Base-by-base conservation (phyloP, 148 eudicot species). In the Arbutus unedo region DNA sequence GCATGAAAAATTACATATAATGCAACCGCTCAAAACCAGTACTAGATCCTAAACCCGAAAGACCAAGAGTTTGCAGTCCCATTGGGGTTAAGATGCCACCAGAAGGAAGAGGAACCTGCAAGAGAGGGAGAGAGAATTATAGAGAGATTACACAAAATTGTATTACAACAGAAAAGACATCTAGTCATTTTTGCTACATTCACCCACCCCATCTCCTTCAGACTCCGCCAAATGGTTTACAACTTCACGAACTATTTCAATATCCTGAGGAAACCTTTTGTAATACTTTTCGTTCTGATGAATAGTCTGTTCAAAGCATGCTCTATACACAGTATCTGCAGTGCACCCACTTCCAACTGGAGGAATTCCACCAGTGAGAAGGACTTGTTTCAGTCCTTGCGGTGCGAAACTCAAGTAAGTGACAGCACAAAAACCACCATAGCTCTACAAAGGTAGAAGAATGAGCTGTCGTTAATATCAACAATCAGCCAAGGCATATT, bases 391-490 rank as follows among this genome's bases (percentile, higher is more conserved):
- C 68, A 96, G 86, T 77, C 99, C 99, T 90, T 94, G 87, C 38
- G 99, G 98, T 81, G 99, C 99, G 86, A 92, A 94, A 89, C 99
- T 96, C 79, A 96, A 86, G 86, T 96, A 96, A 54, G 99, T 93
- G 71, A 94, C 90, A 57, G 93, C 97, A 90, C 97, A 93, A 83
- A 96, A 96, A 72, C 99, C 99, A 59, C 99, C 99, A 83, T 83
- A 96, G 88, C 99, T 96, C 99, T 96, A 83, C 83, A 89, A 77
- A 84, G 43, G 53, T 10, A 79, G 79, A 73, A 80, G 45, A 82
- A 78, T 21, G n/a, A 80, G 53, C 44, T 49, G 44, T 72, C 14
- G 60, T 44, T 57, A 81, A 6, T 54, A 66, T 23, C 18, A 70
- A 15, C n/a, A 80, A 2, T 60, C 25, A 68, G 49, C 75, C 62